Conservation (phyloP, 2,329 filamentous ascomycete species). For the Sphaerostilbella broomeana region DNA sequence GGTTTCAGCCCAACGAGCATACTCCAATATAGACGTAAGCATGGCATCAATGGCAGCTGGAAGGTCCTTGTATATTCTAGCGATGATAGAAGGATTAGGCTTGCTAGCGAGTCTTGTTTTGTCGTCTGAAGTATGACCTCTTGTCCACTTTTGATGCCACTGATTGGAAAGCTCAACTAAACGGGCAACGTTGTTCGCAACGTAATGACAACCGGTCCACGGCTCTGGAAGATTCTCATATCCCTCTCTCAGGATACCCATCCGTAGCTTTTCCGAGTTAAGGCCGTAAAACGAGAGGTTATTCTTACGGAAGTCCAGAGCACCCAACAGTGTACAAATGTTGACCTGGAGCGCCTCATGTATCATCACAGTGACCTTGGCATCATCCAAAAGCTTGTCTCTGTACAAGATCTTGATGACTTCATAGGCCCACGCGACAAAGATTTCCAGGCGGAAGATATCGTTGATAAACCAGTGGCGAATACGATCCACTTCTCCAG, state of each 20-base stretch:
- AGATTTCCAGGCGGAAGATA: constrained; percentile 62
- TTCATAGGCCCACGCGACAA: constrained; percentile 73
- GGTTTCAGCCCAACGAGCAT: constrained; percentile 42
- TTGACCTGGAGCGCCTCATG: constrained; percentile 61
- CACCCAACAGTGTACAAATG: constrained; percentile 48
- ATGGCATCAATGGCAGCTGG: constrained; percentile 49
- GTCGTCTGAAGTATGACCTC: constrained; percentile 29
- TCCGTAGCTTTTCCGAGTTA: constrained; percentile 55
- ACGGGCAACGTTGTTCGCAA: constrained; percentile 56
- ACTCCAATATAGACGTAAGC: constrained; percentile 48
- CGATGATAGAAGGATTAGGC: constrained; percentile 36
- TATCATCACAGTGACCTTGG: constrained; percentile 48
- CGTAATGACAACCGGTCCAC: constrained; percentile 71
- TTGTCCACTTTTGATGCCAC: constrained; percentile 47
- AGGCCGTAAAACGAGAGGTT: constrained; percentile 70
- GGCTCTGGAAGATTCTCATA: constrained; percentile 69
- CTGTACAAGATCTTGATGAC: constrained; percentile 67
- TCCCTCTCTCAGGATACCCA: constrained; percentile 55
- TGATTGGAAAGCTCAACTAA: constrained; percentile 51
- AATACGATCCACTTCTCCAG: constrained; percentile 69
- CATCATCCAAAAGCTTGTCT: constrained; percentile 50
- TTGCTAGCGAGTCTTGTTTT: constrained; percentile 27
- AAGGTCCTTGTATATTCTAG: constrained; percentile 41
- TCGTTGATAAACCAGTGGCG: constrained; percentile 84
- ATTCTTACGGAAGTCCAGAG: constrained; percentile 67